Percentiles rank a stretch among this genome's conserved stretches.
Conservation (phyloP, 176 grass and related monocot genomes). For the Eremochloa ophiuroides region DNA sequence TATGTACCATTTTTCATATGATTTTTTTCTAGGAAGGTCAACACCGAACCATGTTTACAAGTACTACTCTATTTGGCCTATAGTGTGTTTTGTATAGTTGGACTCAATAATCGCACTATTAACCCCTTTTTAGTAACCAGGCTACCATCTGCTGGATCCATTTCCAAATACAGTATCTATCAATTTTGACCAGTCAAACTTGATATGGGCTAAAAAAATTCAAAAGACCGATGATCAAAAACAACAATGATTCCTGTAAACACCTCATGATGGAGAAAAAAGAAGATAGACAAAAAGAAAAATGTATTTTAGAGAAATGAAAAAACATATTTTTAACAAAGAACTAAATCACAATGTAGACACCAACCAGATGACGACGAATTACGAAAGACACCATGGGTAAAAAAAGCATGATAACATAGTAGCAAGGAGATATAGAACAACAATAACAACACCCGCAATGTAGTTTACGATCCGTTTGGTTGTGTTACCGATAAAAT, state of each 20-base stretch:
- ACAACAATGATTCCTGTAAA: background rate
- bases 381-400: background rate
- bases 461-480: background rate
- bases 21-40: background rate
- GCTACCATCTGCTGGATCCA: too few relatives aligned
- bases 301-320: background rate
- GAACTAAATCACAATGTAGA: background rate
- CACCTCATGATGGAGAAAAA: background rate
- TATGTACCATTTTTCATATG: background rate
- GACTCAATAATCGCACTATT: background rate
- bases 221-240: background rate
- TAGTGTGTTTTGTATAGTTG: background rate
- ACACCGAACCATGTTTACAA: background rate
- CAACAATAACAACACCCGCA: background rate
- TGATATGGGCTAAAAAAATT: background rate
- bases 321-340: background rate
- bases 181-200: background rate
- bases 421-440: background rate
- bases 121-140: background rate
- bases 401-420: background rate
- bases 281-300: too few relatives aligned
- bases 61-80: background rate
- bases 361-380: background rate
- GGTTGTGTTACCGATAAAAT: background rate
- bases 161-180: too few relatives aligned